Evolutionary conservation across 169 alveolate species (phyloP), one percentile per base, ranked within the genome.

Genomic region (Plasmodium chabaudi): DNA sequence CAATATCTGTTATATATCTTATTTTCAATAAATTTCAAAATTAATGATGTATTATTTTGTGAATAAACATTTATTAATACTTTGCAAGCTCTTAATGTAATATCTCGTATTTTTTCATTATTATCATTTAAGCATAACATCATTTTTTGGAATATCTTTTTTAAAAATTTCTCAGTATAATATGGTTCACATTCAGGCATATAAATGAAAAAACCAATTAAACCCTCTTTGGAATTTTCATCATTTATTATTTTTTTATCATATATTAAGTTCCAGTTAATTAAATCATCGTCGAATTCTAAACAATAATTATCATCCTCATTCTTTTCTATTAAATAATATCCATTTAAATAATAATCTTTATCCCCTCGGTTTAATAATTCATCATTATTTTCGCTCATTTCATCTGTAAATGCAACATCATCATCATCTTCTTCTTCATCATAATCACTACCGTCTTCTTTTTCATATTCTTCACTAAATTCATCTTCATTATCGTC

Each of bases 11-110:
- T 70, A 86, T 70, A 86, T 17, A 86, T 86, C 23, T 86, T 70
- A 86, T 86, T 86, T 70, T 86, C 91, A 53, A 86, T 86, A 51
- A 42, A 57, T 72, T 69, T 86, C 17, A 86, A 86, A 69, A 86
- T 86, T 70, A 86, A 72, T 10, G 91, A 86, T 5, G 91, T 86
- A 44, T 86, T 86, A 59, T 70, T 57, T 57, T 34, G 57, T 47
- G 91, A 44, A 34, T 69, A 86, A n/a, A 51, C 65, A 34, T 68
- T 34, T 5, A 86, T 86, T 53, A 86, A 53, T 25, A 86, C 87
- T 23, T 86, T 86, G 17, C 91, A 86, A 5, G 91, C 71, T 64
- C 87, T 68, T 49, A 86, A 42, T 12, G 91, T 63, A 23, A 86
- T 70, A 64, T 86, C 87, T 63, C 91, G 47, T 34, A 86, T 71